Evolutionary conservation across 371 early-diverging fungal species (phyloP).

Genomic region (Saksenaea oblongispora): DNA sequence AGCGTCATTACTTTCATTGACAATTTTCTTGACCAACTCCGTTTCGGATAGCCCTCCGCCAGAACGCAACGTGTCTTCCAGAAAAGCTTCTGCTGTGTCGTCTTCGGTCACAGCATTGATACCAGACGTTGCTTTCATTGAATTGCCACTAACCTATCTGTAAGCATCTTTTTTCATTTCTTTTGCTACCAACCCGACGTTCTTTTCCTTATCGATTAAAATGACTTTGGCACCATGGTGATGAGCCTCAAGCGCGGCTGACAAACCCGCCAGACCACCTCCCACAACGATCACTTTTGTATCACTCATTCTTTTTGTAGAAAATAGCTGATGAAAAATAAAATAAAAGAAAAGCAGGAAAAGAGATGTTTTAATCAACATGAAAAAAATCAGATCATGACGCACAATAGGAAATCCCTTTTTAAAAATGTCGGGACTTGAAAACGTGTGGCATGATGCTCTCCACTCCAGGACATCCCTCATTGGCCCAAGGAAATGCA

Average conservation of each 20-base stretch:
- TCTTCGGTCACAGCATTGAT: conserved; percentile 79
- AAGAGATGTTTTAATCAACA: conserved; percentile 10
- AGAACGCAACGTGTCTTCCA: conserved; percentile 72
- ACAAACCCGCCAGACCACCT: conserved; percentile 81
- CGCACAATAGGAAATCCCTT: no score
- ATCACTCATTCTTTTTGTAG: conserved; percentile 8
- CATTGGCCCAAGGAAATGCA: no score
- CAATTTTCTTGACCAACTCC: conserved; percentile 60
- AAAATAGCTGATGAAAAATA: conserved; percentile 12
- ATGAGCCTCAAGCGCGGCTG: conserved; percentile 77
- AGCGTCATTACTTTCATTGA: conserved; percentile 66
- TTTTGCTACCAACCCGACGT: conserved; percentile 47
- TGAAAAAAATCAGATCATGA: not conserved
- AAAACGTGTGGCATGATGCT: no score
- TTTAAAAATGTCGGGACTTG: no score
- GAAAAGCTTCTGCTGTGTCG: conserved; percentile 69
- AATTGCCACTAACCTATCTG: conserved; percentile 57
- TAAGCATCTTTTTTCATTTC: not conserved
- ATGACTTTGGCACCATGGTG: conserved; percentile 63
- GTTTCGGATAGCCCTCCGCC: conserved; percentile 65
- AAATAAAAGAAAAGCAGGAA: conserved; percentile 13
- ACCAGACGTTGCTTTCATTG: conserved; percentile 84
- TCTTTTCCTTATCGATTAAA: conserved; percentile 76
- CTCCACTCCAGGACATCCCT: no score
- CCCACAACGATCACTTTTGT: conserved; percentile 64